phyloP scores from a whole-genome alignment of 345 rosid genomes.

The Carallia brachiata region DNA sequence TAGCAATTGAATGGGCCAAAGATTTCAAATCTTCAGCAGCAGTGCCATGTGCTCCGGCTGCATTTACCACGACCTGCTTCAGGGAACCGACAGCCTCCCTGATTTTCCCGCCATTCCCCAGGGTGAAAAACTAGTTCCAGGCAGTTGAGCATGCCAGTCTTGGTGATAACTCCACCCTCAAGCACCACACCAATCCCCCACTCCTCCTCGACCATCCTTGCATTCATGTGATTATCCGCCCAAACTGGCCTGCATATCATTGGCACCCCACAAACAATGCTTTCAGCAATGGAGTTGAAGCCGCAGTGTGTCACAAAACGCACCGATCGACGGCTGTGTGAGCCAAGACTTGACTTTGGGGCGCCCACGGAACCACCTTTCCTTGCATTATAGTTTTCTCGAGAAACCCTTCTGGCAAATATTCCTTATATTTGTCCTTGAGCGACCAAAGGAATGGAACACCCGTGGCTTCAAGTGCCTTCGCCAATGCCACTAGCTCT shows the following conservation, averaged over 20 bases:
- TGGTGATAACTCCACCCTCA: slow-evolving; percentile 26
- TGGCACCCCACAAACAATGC: slow-evolving; percentile 48
- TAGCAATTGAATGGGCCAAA: too few species aligned
- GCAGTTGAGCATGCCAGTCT: slow-evolving; percentile 31
- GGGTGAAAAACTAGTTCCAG: slow-evolving; percentile 37
- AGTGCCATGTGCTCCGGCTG: too few species aligned
- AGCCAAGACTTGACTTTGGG: not conserved
- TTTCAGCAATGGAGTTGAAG: slow-evolving; percentile 49
- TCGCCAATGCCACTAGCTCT: not conserved
- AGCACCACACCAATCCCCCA: slow-evolving; percentile 52
- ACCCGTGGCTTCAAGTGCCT: not conserved
- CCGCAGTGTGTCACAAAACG: slow-evolving; percentile 29
- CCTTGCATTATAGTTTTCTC: slow-evolving; percentile 1
- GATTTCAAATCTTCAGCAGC: too few species aligned
- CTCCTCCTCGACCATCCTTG: slow-evolving; percentile 45
- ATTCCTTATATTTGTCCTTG: slow-evolving; percentile 1
- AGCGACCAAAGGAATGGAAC: slow-evolving; percentile 24
- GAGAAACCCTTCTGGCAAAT: slow-evolving; percentile 12
- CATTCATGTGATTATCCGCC: slow-evolving; percentile 47
- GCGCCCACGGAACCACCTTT: slow-evolving; percentile 9
- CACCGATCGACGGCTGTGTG: slow-evolving; percentile 2
- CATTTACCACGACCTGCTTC: too few species aligned
- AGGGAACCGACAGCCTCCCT: too few species aligned
- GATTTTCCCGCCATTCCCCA: not conserved
- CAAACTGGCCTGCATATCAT: slow-evolving; percentile 63